Evolutionary conservation across 1,139 yeast species (phyloP), one percentile per base, ranked within the genome.

Genomic region (Hansenula sp.): DNA sequence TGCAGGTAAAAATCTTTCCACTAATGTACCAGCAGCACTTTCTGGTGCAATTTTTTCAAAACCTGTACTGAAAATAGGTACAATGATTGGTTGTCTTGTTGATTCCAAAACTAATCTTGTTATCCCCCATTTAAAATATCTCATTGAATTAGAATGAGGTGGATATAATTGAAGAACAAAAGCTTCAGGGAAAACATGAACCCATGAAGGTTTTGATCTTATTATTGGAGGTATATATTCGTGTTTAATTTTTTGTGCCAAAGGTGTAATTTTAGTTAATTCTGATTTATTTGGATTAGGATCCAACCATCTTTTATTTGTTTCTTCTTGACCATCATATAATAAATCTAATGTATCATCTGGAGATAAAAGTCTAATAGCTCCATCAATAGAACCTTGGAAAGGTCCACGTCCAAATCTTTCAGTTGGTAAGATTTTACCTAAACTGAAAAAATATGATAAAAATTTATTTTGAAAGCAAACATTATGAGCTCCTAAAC

Each of bases 71-170:
- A 83, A 92, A 20, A 92, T 82, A 0, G 98, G 98, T n/a, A 92
- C 78, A 17, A 92, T 77, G 2, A 89, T 77, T 0, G 98, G 98
- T 0, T 94, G 80, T 45, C 77, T 73, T 0, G 94, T 81, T 14
- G 94, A 71, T 61, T 92, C 98, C 41, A 92, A 65, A 5, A 92
- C 71, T 50, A 90, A 61, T 50, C 98, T 71, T 3, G 96, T 75
- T 1, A 89, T 80, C 0, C 98, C 98, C 98, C 98, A 92, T 58
- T 88, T 84, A 70, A 92, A 92, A 61, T 87, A 92, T 46, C 97
- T 70, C 90, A 92, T 85, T 4, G 96, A 86, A 52, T 86, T 82
- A 40, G 74, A 69, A 59, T 77, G 79, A 2, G 97, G 97, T 32
- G 81, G 80, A 47, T 81, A 74, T 25, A 90, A 68, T 60, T 92